Conservation (phyloP, 2,329 filamentous ascomycete genomes). For the Cytospora mali region DNA sequence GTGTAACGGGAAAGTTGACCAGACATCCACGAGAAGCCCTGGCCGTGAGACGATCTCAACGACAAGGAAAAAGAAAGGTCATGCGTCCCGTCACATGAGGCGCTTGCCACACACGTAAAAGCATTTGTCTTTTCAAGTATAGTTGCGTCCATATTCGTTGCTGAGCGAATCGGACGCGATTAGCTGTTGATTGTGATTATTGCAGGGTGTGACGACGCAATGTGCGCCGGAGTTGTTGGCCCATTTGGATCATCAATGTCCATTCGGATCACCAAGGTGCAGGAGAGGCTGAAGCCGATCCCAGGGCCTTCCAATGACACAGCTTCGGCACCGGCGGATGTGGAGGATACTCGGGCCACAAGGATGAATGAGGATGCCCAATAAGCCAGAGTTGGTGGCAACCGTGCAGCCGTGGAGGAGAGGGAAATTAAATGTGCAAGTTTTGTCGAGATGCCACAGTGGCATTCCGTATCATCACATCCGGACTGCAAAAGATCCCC, state of each 20-base stretch:
- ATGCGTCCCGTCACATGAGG: neutral
- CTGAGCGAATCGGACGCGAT: neutral
- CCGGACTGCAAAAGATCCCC: conserved; percentile 8
- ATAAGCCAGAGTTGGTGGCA: conserved; percentile 10
- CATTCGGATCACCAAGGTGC: neutral
- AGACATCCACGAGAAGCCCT: neutral
- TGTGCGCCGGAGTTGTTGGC: neutral
- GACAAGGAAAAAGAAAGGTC: neutral
- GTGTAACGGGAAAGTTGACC: neutral
- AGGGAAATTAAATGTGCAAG: conserved; percentile 15
- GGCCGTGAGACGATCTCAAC: neutral
- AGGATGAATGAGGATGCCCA: conserved; percentile 15
- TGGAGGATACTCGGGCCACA: neutral
- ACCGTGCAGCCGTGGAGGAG: conserved; percentile 13
- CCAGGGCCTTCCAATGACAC: neutral
- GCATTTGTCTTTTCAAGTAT: neutral
- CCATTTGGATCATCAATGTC: neutral
- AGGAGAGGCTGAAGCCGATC: neutral
- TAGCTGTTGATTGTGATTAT: neutral
- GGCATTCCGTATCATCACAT: neutral
- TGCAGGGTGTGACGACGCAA: conserved; percentile 1
- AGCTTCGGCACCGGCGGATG: neutral
- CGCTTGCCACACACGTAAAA: neutral
- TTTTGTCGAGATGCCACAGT: neutral
- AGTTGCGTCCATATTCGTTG: neutral